Conservation (phyloP, 805 yeast species). For the Wickerhamiella kazuoi region DNA sequence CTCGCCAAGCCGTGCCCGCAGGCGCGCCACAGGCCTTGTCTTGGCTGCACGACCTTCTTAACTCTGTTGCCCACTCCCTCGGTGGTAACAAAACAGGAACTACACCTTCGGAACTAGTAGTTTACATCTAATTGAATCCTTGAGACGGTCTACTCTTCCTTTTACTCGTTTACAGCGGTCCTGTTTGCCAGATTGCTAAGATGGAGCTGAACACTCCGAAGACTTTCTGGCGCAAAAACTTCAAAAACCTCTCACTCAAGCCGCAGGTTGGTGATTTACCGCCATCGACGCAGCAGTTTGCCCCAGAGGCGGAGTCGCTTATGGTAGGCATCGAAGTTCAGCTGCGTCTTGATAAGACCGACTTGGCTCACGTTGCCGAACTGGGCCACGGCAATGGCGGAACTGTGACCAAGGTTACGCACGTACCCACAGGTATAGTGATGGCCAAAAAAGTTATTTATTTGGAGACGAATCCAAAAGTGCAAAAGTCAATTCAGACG, state of each 20-base stretch:
- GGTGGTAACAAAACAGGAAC: too few species aligned
- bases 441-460: constrained; percentile 86
- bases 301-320: constrained; percentile 3
- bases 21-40: too few species aligned
- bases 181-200: too few species aligned
- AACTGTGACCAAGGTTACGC: constrained; percentile 71
- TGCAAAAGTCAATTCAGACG: constrained; percentile 68
- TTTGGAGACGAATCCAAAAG: constrained; percentile 61
- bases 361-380: constrained; percentile 54
- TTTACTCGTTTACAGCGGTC: too few species aligned
- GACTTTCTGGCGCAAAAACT: constrained; percentile 23
- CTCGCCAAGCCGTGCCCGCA: too few species aligned
- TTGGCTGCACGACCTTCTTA: too few species aligned
- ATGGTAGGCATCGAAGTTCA: constrained; percentile 34
- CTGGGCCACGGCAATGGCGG: constrained; percentile 94
- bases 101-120: too few species aligned
- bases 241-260: constrained; percentile 23
- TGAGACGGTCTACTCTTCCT: too few species aligned
- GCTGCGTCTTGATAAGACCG: constrained; percentile 38
- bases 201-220: constrained; percentile 6
- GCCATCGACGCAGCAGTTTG: constrained; percentile 1
- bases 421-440: constrained; percentile 68
- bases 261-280: neutral
- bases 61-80: too few species aligned
- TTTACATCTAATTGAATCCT: too few species aligned